Percentiles rank a stretch among this genome's conserved stretches.
phyloP scores from a whole-genome alignment of 2,329 filamentous ascomycete genomes.

The Epichloe brachyelytri region DNA sequence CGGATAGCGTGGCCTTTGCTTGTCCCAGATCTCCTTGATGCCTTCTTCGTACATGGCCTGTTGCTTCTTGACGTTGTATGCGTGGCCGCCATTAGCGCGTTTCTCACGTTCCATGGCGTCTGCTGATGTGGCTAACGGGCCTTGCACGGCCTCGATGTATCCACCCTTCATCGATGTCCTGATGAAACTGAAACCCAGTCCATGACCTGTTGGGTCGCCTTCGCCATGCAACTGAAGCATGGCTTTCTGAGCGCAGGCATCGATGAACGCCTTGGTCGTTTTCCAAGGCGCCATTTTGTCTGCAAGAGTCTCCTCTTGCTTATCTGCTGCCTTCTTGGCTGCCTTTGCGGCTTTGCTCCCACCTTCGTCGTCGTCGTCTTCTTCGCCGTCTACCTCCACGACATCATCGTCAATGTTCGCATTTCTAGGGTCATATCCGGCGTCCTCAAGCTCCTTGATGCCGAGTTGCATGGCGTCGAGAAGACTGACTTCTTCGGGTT shows the following conservation, averaged over 20 bases:
- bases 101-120: conserved; percentile 81
- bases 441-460: conserved; percentile 78
- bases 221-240: conserved; percentile 94
- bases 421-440: conserved; percentile 64
- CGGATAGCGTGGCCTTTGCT: conserved; percentile 66
- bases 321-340: conserved; percentile 31
- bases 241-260: conserved; percentile 86
- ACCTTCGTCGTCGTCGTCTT: conserved; percentile 33
- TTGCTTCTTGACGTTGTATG: conserved; percentile 93
- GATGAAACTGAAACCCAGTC: conserved; percentile 92
- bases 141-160: conserved; percentile 68
- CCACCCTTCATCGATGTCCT: conserved; percentile 98
- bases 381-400: conserved; percentile 49
- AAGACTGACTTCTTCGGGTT: conserved; percentile 87
- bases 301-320: conserved; percentile 59
- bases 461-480: conserved; percentile 96
- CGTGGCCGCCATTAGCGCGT: conserved; percentile 83
- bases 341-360: conserved; percentile 26
- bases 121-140: conserved; percentile 53
- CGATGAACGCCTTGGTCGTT: conserved; percentile 89
- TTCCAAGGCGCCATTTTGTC: conserved; percentile 92
- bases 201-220: conserved; percentile 86
- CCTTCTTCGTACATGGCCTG: conserved; percentile 85
- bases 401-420: conserved; percentile 51
- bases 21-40: conserved; percentile 85